These are phyloP conservation scores for Pseudognaphalium luteoalbum DNA, from an alignment of 129 eudicot species.

Conservation along the genomic window DNA sequence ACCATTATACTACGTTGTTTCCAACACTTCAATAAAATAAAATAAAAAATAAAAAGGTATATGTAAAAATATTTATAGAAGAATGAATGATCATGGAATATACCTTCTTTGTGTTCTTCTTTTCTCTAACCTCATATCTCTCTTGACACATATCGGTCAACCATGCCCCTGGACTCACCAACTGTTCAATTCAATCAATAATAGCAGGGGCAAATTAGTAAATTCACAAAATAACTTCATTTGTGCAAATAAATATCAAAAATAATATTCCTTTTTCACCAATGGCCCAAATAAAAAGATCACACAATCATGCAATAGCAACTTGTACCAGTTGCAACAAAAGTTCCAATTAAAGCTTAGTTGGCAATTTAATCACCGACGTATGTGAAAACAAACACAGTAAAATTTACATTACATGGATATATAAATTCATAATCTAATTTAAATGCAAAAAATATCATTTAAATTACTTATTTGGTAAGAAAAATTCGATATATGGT, in stretches of 20 bases:
- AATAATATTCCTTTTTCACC: conserved; percentile 18
- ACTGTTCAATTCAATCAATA: conserved; percentile 37
- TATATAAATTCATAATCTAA: not conserved
- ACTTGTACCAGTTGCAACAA: conserved; percentile 26
- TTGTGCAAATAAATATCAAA: conserved; percentile 4
- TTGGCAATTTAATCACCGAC: not conserved
- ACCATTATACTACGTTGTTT: not conserved
- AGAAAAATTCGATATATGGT: not conserved
- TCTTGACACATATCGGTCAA: conserved; percentile 63
- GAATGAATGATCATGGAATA: not conserved
- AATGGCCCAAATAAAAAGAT: conserved; percentile 1
- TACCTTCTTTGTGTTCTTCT: conserved; percentile 67
- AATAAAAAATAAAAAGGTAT: too few relatives aligned
- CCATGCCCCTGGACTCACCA: conserved; percentile 87
- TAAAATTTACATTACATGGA: not conserved
- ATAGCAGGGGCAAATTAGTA: conserved; percentile 29
- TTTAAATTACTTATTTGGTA: too few relatives aligned
- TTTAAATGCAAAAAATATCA: too few relatives aligned
- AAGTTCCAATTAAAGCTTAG: not conserved
- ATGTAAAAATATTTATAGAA: too few relatives aligned
- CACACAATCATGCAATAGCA: conserved; percentile 12
- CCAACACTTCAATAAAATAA: too few relatives aligned
- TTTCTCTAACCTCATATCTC: conserved; percentile 76
- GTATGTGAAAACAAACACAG: not conserved
- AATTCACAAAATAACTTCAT: not conserved